These are phyloP conservation scores for Fraxinus ornus DNA, from an alignment of 305 asterid species.

Conservation along the genomic window DNA sequence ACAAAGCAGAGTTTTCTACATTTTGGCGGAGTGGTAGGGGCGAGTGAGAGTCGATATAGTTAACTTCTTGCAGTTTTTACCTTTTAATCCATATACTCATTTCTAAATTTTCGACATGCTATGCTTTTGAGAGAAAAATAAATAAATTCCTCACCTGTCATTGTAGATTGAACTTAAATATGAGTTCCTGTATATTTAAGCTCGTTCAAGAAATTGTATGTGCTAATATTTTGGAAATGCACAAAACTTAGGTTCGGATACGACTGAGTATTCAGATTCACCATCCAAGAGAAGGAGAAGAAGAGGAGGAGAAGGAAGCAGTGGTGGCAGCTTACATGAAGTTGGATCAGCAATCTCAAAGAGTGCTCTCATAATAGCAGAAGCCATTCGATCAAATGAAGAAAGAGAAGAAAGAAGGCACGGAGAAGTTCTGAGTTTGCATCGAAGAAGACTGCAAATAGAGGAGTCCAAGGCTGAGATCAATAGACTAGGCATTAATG, in stretches of 20 bases:
- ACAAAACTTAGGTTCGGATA: constrained; percentile 35
- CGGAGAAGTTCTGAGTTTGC: constrained; percentile 56
- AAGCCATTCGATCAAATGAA: constrained; percentile 62
- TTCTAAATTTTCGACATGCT: too few relatives aligned
- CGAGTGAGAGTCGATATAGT: not conserved
- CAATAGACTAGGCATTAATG: constrained; percentile 63
- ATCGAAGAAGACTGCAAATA: constrained; percentile 64
- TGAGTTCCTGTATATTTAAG: not conserved
- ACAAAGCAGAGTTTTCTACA: too few relatives aligned
- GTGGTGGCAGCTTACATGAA: constrained; percentile 28
- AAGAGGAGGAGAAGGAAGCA: constrained; percentile 23
- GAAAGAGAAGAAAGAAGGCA: constrained; percentile 77
- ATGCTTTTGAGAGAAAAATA: too few relatives aligned
- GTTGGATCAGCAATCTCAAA: constrained; percentile 66
- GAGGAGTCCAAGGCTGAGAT: constrained; percentile 82
- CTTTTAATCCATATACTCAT: too few relatives aligned
- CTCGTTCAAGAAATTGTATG: not conserved
- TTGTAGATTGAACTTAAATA: too few relatives aligned
- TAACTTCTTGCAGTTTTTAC: not conserved
- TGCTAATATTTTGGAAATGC: constrained; percentile 4
- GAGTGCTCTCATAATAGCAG: constrained; percentile 69
- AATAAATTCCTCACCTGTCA: too few relatives aligned
- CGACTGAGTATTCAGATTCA: constrained; percentile 39
- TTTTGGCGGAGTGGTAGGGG: not conserved
- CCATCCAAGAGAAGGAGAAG: constrained; percentile 46